phyloP scores from a whole-genome alignment of 2,329 filamentous ascomycete species.

The Alternaria consortialis region DNA sequence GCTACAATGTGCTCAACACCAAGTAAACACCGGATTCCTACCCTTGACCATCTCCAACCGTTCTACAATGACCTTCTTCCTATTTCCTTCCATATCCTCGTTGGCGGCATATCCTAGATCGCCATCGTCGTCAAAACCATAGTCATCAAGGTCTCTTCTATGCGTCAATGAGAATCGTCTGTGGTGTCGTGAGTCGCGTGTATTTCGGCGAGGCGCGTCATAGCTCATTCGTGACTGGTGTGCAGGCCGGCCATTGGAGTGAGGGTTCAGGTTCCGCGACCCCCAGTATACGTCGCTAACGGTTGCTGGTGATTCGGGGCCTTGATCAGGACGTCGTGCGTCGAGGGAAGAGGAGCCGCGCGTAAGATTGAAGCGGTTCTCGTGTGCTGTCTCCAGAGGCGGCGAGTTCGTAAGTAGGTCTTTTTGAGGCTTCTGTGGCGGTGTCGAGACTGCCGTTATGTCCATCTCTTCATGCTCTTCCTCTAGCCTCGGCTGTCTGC shows the following conservation, averaged over 20 bases:
- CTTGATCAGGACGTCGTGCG: slow-evolving; percentile 37
- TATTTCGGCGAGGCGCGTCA: slow-evolving; percentile 48
- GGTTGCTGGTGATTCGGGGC: slow-evolving; percentile 46
- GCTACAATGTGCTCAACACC: slow-evolving; percentile 70
- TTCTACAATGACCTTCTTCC: slow-evolving; percentile 96
- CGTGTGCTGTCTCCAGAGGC: slow-evolving; percentile 52
- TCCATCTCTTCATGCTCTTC: slow-evolving; percentile 86
- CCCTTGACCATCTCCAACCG: slow-evolving; percentile 94
- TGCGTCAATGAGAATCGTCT: slow-evolving; percentile 57
- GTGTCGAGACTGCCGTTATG: slow-evolving; percentile 74
- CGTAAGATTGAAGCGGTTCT: slow-evolving; percentile 60
- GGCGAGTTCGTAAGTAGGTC: slow-evolving; percentile 76
- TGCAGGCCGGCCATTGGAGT: slow-evolving; percentile 33
- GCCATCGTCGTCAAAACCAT: slow-evolving; percentile 74
- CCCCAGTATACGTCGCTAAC: slow-evolving; percentile 45
- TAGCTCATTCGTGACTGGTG: slow-evolving; percentile 54
- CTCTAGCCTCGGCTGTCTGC: slow-evolving; percentile 29
- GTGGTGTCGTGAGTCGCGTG: slow-evolving; percentile 45
- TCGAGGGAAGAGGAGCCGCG: slow-evolving; percentile 57
- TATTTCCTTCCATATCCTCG: slow-evolving; percentile 89
- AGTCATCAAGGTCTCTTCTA: slow-evolving; percentile 62
- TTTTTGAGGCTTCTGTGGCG: slow-evolving; percentile 58
- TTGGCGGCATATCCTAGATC: slow-evolving; percentile 95
- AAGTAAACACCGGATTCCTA: slow-evolving; percentile 94
- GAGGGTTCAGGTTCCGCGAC: slow-evolving; percentile 23